Percentiles rank a stretch among this genome's conserved stretches.
phyloP scores from a whole-genome alignment of 768 basidiomycete genomes.

The Leccinum aurantiacum region DNA sequence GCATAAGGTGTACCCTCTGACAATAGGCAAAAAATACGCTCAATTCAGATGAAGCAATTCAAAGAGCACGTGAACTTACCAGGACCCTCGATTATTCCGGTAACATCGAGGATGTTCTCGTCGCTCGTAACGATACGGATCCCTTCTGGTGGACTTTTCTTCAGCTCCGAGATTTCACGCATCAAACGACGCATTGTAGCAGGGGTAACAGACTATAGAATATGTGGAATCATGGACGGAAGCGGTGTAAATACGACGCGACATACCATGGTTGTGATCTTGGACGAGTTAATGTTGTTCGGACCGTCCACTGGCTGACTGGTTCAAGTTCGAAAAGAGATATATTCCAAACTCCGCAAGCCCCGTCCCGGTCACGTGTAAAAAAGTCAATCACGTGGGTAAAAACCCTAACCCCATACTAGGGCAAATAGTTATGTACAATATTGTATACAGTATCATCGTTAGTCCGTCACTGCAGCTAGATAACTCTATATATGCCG shows the following conservation, averaged over 20 bases:
- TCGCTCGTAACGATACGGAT: slow-evolving; percentile 85
- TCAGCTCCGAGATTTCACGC: slow-evolving; percentile 80
- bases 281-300: slow-evolving; percentile 10
- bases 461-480: slow-evolving; percentile 48
- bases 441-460: slow-evolving; percentile 5
- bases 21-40: slow-evolving; percentile 9
- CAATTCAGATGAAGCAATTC: slow-evolving; percentile 4
- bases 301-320: slow-evolving; percentile 9
- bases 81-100: slow-evolving; percentile 87
- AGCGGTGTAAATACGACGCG: background rate
- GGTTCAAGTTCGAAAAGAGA: slow-evolving; percentile 25
- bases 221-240: background rate
- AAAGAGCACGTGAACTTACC: slow-evolving; percentile 48
- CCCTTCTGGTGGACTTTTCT: slow-evolving; percentile 86
- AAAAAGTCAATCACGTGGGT: slow-evolving; percentile 27
- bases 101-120: slow-evolving; percentile 85
- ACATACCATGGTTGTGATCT: slow-evolving; percentile 26
- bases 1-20: slow-evolving; percentile 67
- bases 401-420: slow-evolving; percentile 13
- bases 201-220: slow-evolving; percentile 42
- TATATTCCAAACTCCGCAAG: slow-evolving; percentile 29
- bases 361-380: slow-evolving; percentile 25
- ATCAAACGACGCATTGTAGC: slow-evolving; percentile 80
- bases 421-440: slow-evolving; percentile 12
- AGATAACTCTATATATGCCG: slow-evolving; percentile 49